Percentiles rank a stretch among this genome's conserved stretches.
Evolutionary conservation across 2,329 filamentous ascomycete species (phyloP).

Genomic region (Dothistroma septosporum): DNA sequence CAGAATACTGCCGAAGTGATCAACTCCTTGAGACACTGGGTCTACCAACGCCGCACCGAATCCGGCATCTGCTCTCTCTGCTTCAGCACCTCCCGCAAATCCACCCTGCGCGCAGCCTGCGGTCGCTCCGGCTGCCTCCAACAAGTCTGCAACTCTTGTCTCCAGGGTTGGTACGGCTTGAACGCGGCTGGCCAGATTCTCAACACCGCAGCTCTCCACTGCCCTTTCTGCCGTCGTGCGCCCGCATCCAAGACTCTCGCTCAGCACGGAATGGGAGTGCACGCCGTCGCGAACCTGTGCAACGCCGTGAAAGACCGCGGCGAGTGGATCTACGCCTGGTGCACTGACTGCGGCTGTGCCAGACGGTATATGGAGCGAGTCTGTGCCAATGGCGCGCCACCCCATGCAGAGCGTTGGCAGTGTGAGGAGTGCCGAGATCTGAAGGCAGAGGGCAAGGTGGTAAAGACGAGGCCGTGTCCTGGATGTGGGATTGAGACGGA

Average conservation of each 20-base stretch:
- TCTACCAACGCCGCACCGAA: conserved; percentile 9
- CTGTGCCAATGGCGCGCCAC: conserved; percentile 7
- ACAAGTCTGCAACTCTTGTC: conserved; percentile 8
- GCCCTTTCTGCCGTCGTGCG: conserved; percentile 11
- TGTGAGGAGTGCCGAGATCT: conserved; percentile 7
- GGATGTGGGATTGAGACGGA: conserved; percentile 11
- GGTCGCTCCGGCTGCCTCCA: conserved; percentile 14
- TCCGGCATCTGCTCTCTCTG: conserved; percentile 11
- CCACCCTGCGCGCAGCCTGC: conserved; percentile 3
- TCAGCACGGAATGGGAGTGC: conserved; percentile 6
- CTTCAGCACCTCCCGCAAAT: conserved; percentile 9
- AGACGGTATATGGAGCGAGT: conserved; percentile 13
- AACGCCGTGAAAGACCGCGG: conserved; percentile 8
- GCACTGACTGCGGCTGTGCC: conserved; percentile 4
- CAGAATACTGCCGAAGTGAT: conserved; percentile 5
- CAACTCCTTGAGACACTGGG: conserved; percentile 5
- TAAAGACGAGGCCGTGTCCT: conserved; percentile 1
- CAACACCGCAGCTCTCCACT: conserved; percentile 14
- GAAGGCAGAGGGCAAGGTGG: neutral
- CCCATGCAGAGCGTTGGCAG: neutral
- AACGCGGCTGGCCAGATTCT: conserved; percentile 10
- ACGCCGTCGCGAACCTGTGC: conserved; percentile 6
- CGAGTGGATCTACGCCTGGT: conserved; percentile 15
- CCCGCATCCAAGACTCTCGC: conserved; percentile 9
- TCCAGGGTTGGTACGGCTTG: conserved; percentile 12